Base-by-base conservation (phyloP, 768 basidiomycete species). In the Leccinum aurantiacum region DNA sequence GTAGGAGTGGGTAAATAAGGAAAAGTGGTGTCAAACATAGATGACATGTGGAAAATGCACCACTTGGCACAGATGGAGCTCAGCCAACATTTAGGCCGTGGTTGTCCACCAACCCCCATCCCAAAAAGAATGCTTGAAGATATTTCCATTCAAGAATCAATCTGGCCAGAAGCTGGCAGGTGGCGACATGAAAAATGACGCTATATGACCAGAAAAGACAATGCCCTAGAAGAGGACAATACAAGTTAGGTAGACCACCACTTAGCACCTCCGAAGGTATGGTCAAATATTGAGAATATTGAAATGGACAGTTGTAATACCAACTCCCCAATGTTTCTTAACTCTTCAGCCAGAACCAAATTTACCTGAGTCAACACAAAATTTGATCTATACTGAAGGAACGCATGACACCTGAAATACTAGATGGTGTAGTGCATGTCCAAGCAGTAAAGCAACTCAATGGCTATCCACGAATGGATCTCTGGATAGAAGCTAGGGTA, bases 101-200 rank as follows among this genome's bases (percentile, higher is more conserved):
- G 57, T 6, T 17, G 17, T 14, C 57, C 57, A 0, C 41, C 57
- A 1, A 46, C 22, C 6, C 51, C 41, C 1, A 4, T 58, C 2
- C 41, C 53, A 24, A 53, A 58, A 58, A 52, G 29, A 53, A 53
- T 58, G 57, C 15, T 58, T 1, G 2, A 25, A n/a, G 11, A 1
- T 0, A 2, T 27, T 27, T 5, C 5, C 6, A 13, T 31, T 13
- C 14, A 27, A 35, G 22, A 1, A 8, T 10, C 1, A 1, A 3
- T 22, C 1, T 31, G 29, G 29, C 29, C 54, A 31, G 54, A 55
- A 25, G 44, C 41, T 29, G 14, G 44, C 15, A 13, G 29, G 7
- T 55, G 44, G 54, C 4, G n/a, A 1, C 13, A 6, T 33, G 44
- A 55, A 22, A 55, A 55, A 17, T 3, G 19, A 1, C 7, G 14